phyloP scores from a whole-genome alignment of 768 basidiomycete genomes.

The Tulasnella sp. region DNA sequence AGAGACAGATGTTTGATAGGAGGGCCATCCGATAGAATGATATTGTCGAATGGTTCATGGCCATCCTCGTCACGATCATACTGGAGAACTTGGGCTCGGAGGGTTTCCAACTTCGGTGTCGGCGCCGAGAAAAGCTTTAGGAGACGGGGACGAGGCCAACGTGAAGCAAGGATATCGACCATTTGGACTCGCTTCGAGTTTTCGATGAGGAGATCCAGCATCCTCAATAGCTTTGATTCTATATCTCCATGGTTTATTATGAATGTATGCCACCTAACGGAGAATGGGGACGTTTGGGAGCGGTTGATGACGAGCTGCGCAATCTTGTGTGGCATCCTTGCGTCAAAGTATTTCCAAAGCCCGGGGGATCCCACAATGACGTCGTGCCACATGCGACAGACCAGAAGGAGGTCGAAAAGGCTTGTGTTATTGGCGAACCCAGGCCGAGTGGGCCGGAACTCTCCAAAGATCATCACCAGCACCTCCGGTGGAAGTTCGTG shows the following conservation, averaged over 20 bases:
- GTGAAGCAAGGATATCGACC: background rate
- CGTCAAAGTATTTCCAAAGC: background rate
- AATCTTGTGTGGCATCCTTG: background rate
- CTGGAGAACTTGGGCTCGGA: background rate
- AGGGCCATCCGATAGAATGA: background rate
- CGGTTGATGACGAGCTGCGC: background rate
- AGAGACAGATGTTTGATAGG: background rate
- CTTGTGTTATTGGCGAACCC: background rate
- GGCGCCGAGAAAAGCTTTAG: background rate
- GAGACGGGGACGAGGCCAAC: background rate
- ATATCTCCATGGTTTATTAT: background rate
- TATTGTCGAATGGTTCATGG: background rate
- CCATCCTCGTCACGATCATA: background rate
- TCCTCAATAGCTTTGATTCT: background rate
- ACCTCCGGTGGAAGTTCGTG: background rate
- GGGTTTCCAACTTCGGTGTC: background rate
- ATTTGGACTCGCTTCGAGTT: background rate
- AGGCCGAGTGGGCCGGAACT: background rate
- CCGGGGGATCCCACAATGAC: background rate
- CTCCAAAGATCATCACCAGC: background rate
- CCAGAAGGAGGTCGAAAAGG: background rate
- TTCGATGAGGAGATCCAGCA: background rate
- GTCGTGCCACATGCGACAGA: background rate
- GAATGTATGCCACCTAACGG: background rate
- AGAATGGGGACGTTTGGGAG: background rate